A percentile compares a stretch with the other conserved stretches of the same genome.
Evolutionary conservation across 2,329 filamentous ascomycete genomes (phyloP).

Genomic region (Colletotrichum paranaense): DNA sequence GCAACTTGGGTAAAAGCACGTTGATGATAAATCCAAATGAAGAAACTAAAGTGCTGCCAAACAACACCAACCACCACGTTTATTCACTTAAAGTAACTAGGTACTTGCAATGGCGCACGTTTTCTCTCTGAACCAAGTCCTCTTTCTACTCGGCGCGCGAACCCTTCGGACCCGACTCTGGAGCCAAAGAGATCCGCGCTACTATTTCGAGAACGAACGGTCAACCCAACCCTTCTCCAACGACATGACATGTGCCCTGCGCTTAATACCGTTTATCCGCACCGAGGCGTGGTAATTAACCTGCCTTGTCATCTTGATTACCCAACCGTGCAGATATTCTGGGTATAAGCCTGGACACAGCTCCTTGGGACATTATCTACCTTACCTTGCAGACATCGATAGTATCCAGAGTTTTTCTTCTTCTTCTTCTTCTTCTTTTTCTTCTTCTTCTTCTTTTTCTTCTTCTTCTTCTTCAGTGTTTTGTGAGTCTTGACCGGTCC

Average conservation of each 20-base stretch:
- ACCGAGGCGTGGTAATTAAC: background rate
- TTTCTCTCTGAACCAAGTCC: background rate
- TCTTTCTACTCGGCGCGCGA: background rate
- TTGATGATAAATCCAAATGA: background rate
- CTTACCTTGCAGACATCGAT: background rate
- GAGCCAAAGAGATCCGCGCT: background rate
- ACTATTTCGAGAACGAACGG: slow-evolving; percentile 29
- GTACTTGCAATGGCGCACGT: background rate
- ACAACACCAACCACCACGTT: background rate
- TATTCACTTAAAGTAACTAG: background rate
- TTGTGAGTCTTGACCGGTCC: background rate
- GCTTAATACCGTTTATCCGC: background rate
- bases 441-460: background rate
- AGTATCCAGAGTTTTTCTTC: background rate
- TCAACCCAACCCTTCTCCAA: background rate
- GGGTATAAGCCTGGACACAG: background rate
- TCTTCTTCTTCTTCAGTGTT: background rate
- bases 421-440: background rate
- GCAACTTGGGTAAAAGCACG: background rate
- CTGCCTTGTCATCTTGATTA: background rate
- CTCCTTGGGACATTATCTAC: background rate
- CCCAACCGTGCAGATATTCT: background rate
- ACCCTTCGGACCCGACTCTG: slow-evolving; percentile 18
- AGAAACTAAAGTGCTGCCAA: background rate
- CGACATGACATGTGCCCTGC: slow-evolving; percentile 17